These are phyloP conservation scores for Jamesozyma spencerorum DNA, from an alignment of 805 yeast genomes.

Conservation along the genomic window DNA sequence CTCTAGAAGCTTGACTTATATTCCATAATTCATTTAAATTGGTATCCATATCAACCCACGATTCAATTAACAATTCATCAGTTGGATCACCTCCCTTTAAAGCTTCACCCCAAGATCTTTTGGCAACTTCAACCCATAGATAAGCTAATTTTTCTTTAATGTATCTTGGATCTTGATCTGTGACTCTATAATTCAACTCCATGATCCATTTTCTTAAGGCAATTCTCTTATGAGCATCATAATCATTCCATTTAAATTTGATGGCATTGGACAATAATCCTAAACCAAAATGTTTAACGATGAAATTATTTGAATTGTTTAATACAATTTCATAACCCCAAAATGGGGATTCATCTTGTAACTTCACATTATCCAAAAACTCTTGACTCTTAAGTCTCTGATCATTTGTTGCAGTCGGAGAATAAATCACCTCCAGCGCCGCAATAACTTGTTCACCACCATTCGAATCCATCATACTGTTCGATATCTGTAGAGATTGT, in stretches of 20 bases:
- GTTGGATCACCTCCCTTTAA: constrained; percentile 31
- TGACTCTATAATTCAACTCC: constrained; percentile 57
- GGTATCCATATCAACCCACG: constrained; percentile 85
- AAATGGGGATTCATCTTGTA: constrained; percentile 73
- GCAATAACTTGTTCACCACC: constrained; percentile 67
- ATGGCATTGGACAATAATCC: constrained; percentile 70
- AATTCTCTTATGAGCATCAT: constrained; percentile 46
- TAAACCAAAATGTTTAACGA: constrained; percentile 85
- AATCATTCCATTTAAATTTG: constrained; percentile 42
- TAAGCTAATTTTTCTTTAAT: constrained; percentile 82
- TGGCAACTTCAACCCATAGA: constrained; percentile 86
- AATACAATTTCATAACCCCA: constrained; percentile 87
- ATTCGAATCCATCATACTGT: constrained; percentile 43
- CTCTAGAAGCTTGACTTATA: constrained; percentile 52
- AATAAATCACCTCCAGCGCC: constrained; percentile 70
- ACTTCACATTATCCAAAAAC: constrained; percentile 69
- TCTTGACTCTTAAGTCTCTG: constrained; percentile 48
- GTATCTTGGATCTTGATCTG: constrained; percentile 73
- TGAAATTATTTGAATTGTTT: constrained; percentile 48
- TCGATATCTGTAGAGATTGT: too few species aligned
- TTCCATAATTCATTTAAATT: constrained; percentile 72
- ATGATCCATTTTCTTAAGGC: constrained; percentile 80
- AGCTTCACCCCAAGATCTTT: constrained; percentile 80
- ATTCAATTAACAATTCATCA: constrained; percentile 41
- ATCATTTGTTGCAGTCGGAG: constrained; percentile 50